Evolutionary conservation across 164 flowering plant genomes (phyloP).

Genomic region (Euptelea pleiosperma): DNA sequence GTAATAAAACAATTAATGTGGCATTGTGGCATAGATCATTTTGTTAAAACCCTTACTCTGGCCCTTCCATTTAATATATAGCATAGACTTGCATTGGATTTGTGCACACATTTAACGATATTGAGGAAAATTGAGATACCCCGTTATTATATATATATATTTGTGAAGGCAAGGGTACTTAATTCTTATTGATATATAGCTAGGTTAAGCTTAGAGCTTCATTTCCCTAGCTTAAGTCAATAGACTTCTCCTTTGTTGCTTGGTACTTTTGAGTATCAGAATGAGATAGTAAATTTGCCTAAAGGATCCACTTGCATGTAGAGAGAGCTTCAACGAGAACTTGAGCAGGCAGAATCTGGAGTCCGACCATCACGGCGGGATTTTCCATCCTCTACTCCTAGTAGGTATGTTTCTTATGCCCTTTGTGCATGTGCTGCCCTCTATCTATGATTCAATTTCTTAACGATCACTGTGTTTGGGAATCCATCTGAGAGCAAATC

Average conservation of each 20-base stretch:
- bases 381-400: constrained; percentile 57
- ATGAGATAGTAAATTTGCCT: background rate
- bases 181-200: background rate
- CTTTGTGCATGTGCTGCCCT: background rate
- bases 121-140: too few relatives aligned
- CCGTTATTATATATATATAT: too few relatives aligned
- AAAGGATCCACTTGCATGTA: constrained; percentile 28
- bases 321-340: constrained; percentile 89
- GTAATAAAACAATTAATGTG: too few relatives aligned
- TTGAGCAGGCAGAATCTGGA: constrained; percentile 86
- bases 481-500: too few relatives aligned
- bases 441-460: too few relatives aligned
- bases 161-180: too few relatives aligned
- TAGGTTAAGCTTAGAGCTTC: background rate
- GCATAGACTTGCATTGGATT: too few relatives aligned
- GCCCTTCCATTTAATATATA: too few relatives aligned
- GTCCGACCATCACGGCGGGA: constrained; percentile 69
- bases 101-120: too few relatives aligned
- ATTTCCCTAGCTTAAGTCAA: background rate
- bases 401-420: constrained; percentile 34
- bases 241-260: background rate
- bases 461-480: too few relatives aligned
- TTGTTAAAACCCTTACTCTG: too few relatives aligned
- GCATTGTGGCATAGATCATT: too few relatives aligned
- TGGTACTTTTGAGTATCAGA: background rate